Conservation (phyloP, 73 alveolate species). For the Tetrahymena thermophila region DNA sequence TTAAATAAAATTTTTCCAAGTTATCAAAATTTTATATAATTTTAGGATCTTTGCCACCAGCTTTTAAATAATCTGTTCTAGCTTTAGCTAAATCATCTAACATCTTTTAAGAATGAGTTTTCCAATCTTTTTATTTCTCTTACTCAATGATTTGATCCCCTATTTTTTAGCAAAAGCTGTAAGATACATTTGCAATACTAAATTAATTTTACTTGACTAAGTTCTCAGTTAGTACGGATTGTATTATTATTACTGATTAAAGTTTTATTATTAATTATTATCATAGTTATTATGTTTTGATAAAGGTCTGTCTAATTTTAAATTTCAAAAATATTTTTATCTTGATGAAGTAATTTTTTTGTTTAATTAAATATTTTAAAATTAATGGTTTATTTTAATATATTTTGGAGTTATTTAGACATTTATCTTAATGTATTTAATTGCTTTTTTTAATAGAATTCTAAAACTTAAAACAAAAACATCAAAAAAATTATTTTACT, state of each 20-base stretch:
- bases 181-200: background rate
- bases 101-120: constrained; percentile 9
- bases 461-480: too few species aligned
- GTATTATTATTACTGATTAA: background rate
- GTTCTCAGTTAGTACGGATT: background rate
- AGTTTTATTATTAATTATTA: background rate
- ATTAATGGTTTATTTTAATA: too few species aligned
- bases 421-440: too few species aligned
- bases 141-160: constrained; percentile 16
- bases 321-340: background rate
- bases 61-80: constrained; percentile 19
- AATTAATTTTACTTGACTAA: background rate
- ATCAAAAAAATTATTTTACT: background rate
- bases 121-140: constrained; percentile 20
- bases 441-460: too few species aligned
- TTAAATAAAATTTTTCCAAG: constrained; percentile 26
- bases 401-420: background rate
- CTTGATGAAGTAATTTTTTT: too few species aligned
- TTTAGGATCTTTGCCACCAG: constrained; percentile 43
- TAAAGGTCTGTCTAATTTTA: background rate
- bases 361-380: background rate
- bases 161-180: background rate
- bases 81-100: constrained; percentile 18
- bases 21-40: constrained; percentile 16
- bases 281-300: background rate